Evolutionary conservation across 1,284 basidiomycete species (phyloP).

Genomic region (Meira miltonrushii): DNA sequence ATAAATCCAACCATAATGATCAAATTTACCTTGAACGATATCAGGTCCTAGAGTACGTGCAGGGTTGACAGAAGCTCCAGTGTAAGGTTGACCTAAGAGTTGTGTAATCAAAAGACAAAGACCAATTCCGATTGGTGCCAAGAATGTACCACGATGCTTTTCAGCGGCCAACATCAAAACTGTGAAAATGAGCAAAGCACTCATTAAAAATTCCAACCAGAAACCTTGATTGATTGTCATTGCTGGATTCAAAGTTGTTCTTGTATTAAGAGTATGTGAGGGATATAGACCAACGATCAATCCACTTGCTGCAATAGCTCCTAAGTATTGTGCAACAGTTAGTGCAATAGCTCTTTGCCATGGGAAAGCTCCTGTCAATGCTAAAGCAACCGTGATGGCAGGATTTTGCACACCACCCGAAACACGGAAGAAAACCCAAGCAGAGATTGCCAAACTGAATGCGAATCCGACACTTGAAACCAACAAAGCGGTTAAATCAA

Average conservation of each 20-base stretch:
- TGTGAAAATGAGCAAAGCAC: conserved; percentile 25
- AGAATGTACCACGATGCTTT: conserved; percentile 64
- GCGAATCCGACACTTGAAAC: conserved; percentile 57
- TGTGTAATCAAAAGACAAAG: conserved; percentile 21
- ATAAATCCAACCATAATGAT: conserved; percentile 35
- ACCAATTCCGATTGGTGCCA: conserved; percentile 68
- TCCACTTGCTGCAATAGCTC: conserved; percentile 28
- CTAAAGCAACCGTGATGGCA: conserved; percentile 8
- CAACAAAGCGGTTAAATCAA: conserved; percentile 28
- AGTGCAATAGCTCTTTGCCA: conserved; percentile 13
- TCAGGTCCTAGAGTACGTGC: conserved; percentile 38
- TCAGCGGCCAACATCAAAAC: conserved; percentile 34
- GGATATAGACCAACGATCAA: conserved; percentile 21
- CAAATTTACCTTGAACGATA: conserved; percentile 22
- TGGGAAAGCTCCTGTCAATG: conserved; percentile 14
- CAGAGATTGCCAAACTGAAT: conserved; percentile 55
- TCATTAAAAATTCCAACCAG: conserved; percentile 24
- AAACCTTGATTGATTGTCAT: conserved; percentile 26
- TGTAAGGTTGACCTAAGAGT: conserved; percentile 30
- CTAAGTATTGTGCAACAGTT: conserved; percentile 22
- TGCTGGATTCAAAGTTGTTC: conserved; percentile 12
- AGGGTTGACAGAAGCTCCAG: conserved; percentile 40
- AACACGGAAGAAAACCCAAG: conserved; percentile 54
- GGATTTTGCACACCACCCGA: conserved; percentile 48
- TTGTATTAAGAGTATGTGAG: conserved; percentile 13